Conservation (phyloP, 805 yeast genomes). For the Monosporozyma aquatica region DNA sequence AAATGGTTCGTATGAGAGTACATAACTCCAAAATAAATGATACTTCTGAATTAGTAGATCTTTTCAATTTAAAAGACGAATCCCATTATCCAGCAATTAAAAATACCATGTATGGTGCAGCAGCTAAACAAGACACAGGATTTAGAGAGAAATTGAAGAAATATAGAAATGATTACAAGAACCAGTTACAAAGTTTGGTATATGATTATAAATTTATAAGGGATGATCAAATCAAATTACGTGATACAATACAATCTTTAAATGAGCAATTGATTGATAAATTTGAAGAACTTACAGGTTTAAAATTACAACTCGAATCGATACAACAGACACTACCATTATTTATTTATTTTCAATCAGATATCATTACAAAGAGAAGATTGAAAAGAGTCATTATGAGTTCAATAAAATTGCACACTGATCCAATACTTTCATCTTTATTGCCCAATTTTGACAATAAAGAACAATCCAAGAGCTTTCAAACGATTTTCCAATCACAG, state of each 20-base stretch:
- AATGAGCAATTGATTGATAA: slow-evolving; percentile 18
- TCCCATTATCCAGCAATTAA: background rate
- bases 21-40: slow-evolving; percentile 29
- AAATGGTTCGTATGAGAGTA: slow-evolving; percentile 35
- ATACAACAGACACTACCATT: slow-evolving; percentile 15
- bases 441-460: slow-evolving; percentile 19
- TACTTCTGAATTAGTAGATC: slow-evolving; percentile 20
- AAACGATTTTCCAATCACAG: slow-evolving; percentile 11
- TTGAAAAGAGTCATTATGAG: slow-evolving; percentile 16
- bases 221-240: slow-evolving; percentile 20
- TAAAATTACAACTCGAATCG: slow-evolving; percentile 18
- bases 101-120: background rate
- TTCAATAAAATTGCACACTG: slow-evolving; percentile 13
- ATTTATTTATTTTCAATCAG: slow-evolving; percentile 20
- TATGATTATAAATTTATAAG: slow-evolving; percentile 22
- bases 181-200: slow-evolving; percentile 12
- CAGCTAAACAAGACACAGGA: background rate
- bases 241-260: slow-evolving; percentile 15
- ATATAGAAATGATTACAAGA: slow-evolving; percentile 11
- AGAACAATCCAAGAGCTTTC: slow-evolving; percentile 12
- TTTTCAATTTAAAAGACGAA: slow-evolving; percentile 9
- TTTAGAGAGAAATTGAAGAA: slow-evolving; percentile 5
- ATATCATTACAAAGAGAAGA: slow-evolving; percentile 12
- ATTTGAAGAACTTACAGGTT: slow-evolving; percentile 17
- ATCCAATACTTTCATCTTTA: slow-evolving; percentile 4